Percentiles rank a stretch among this genome's conserved stretches.
Evolutionary conservation across 2,329 filamentous ascomycete genomes (phyloP).

Genomic region (Pseudogymnoascus sp.): DNA sequence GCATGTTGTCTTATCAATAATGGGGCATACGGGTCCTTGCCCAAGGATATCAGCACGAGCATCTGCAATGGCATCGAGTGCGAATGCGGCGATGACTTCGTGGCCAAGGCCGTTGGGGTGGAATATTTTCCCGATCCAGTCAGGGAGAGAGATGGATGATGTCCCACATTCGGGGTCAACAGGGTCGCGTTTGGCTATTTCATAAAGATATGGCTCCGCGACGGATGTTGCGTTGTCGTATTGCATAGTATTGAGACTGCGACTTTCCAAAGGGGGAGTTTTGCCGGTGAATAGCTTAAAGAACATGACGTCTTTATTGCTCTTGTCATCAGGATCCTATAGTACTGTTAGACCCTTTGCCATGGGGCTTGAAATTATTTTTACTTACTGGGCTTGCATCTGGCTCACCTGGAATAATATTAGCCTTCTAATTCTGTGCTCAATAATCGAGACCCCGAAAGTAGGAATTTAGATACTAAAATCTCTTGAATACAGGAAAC

Average conservation of each 20-base stretch:
- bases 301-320: constrained; percentile 29
- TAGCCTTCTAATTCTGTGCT: background rate
- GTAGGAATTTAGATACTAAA: background rate
- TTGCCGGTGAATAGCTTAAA: constrained; percentile 26
- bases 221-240: constrained; percentile 13
- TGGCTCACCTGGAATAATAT: background rate
- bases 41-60: constrained; percentile 7
- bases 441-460: background rate
- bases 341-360: background rate
- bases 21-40: background rate
- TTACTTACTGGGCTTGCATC: background rate
- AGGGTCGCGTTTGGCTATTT: constrained; percentile 19
- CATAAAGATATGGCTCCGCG: constrained; percentile 7
- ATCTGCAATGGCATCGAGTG: constrained; percentile 15
- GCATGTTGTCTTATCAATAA: background rate
- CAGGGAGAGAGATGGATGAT: constrained; percentile 26
- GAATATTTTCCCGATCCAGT: constrained; percentile 27
- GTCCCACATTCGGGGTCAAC: constrained; percentile 17
- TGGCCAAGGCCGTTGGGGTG: constrained; percentile 29
- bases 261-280: background rate
- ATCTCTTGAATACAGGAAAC: background rate
- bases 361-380: background rate
- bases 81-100: constrained; percentile 26
- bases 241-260: constrained; percentile 4
- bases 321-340: constrained; percentile 22